Base-by-base conservation (phyloP, 1,284 basidiomycete species). In the Austroboletus olivaceoglutinosus region DNA sequence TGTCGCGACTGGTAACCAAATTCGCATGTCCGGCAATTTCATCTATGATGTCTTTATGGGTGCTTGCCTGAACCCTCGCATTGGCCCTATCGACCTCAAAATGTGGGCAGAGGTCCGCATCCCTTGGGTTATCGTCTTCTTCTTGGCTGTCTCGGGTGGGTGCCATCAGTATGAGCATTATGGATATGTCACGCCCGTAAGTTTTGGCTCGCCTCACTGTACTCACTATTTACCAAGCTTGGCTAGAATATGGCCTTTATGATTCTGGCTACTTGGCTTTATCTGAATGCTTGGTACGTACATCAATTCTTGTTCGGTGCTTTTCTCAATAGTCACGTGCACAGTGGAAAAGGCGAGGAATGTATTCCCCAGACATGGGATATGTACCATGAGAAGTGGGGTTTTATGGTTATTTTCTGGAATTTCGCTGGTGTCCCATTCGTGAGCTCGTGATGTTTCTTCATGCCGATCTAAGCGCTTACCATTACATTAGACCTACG, bases 301-400 rank as follows among this genome's bases (percentile, higher is more conserved):
- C 27, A 8, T 5, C 43, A 7, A 9, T 19, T 5, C 19, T 27
- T 29, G 13, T 19, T 12, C 4, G 0, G 29, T 4, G 4, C 21
- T 12, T 39, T 31, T 9, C 9, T 43, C 25, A 27, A 43, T 54
- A 40, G 49, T 46, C 8, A n/a, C 8, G 18, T 33, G 15, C 44
- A 18, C 49, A 73, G 70, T 60, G 89, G 82, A 57, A 95, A 95
- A 70, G 93, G 88, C 48, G 92, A 95, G 66, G 94, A 99, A 67
- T 96, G 94, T 71, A 99, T 99, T 58, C 97, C 97, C 18, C 95
- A 98, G 70, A 99, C 96, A 11, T 98, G 96, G 96, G 94, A 98
- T 66, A 97, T 98, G 92, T 95, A 86, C 75, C 91, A 95, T 65
- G 94, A 98, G 68, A 98, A 98, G 80, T 91, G 89, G 83, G 93